A percentile compares a stretch with the other conserved stretches of the same genome.
Evolutionary conservation across 148 eudicot genomes (phyloP).

Genomic region (Spergularia marina): DNA sequence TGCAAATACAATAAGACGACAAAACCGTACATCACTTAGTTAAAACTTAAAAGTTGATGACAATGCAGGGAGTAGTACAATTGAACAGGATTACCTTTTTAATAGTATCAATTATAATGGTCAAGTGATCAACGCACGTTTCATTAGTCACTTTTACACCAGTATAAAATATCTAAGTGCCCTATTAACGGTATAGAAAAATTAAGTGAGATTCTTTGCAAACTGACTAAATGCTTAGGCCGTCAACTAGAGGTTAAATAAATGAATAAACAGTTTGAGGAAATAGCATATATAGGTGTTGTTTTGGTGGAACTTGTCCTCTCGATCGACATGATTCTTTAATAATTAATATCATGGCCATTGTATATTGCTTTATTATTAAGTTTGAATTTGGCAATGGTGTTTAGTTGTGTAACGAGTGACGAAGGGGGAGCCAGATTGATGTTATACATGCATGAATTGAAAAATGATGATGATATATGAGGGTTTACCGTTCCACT

Average conservation of each 20-base stretch:
- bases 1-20: too few species aligned
- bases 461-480: too few species aligned
- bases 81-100: constrained; percentile 8
- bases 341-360: too few species aligned
- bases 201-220: background rate
- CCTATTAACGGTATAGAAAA: background rate
- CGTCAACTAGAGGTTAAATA: too few species aligned
- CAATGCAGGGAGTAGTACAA: background rate
- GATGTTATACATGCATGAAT: too few species aligned
- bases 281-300: background rate
- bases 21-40: background rate
- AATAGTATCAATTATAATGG: too few species aligned
- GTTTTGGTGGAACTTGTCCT: background rate
- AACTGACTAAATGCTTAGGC: background rate
- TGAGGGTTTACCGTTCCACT: too few species aligned
- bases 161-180: constrained; percentile 2
- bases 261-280: background rate
- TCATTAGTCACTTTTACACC: constrained; percentile 10
- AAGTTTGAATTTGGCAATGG: background rate
- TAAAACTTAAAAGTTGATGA: background rate
- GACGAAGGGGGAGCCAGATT: background rate
- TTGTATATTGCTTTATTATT: background rate
- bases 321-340: background rate
- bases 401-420: background rate
- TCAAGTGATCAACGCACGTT: constrained; percentile 13